phyloP scores from a whole-genome alignment of 1,284 basidiomycete genomes.

The Ustilago lituana region DNA sequence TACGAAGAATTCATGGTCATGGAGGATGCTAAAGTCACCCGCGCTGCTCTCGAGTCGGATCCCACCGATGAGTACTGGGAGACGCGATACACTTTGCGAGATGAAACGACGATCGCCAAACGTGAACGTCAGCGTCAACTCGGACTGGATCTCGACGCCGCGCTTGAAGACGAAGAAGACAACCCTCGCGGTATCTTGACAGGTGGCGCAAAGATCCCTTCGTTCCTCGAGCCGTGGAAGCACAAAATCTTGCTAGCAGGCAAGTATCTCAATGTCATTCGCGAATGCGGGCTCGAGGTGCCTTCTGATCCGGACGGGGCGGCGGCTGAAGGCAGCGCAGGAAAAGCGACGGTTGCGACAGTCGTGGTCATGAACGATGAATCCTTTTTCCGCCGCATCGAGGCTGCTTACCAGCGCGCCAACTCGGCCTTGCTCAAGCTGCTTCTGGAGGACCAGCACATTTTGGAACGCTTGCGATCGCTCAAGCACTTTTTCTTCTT shows the following conservation, averaged over 20 bases:
- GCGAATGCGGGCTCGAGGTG: constrained; percentile 65
- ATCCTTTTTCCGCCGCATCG: constrained; percentile 61
- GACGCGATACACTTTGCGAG: constrained; percentile 64
- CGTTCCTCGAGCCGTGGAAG: constrained; percentile 66
- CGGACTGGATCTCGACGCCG: constrained; percentile 49
- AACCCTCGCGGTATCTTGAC: constrained; percentile 72
- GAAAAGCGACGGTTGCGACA: constrained; percentile 7
- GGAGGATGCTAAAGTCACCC: constrained; percentile 65
- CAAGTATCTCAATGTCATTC: constrained; percentile 66
- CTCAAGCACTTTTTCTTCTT: constrained; percentile 66
- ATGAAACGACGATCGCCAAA: constrained; percentile 56
- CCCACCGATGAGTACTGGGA: constrained; percentile 68
- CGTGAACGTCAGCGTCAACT: constrained; percentile 52
- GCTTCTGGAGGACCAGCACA: constrained; percentile 62
- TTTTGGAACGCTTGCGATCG: constrained; percentile 59
- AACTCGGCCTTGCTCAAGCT: constrained; percentile 63
- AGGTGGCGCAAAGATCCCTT: constrained; percentile 65
- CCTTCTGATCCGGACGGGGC: constrained; percentile 35
- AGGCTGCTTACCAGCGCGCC: constrained; percentile 63
- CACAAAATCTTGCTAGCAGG: constrained; percentile 66
- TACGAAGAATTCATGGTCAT: constrained; percentile 67
- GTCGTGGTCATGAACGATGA: constrained; percentile 62
- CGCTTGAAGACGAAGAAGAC: constrained; percentile 47
- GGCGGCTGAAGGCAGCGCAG: constrained; percentile 1
- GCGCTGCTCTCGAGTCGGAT: constrained; percentile 61